phyloP scores from a whole-genome alignment of 2,329 filamentous ascomycete species.

The Aspergillus carbonarius region DNA sequence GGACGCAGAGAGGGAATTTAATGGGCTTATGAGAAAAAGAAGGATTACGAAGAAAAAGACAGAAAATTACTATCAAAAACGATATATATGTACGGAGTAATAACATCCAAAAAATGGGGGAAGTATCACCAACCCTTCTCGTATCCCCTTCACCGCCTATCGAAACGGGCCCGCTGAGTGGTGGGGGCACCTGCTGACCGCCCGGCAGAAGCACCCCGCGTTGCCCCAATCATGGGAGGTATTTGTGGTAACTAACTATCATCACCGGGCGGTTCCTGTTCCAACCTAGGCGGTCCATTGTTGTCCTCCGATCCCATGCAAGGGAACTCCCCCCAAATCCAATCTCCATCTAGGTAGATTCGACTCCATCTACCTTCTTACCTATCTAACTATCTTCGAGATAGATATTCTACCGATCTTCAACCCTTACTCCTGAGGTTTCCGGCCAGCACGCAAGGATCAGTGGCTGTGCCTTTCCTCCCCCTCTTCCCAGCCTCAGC shows the following conservation, averaged over 20 bases:
- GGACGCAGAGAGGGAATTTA: too few species aligned
- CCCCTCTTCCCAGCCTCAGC: constrained; percentile 5
- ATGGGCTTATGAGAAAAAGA: too few species aligned
- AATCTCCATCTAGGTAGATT: not conserved
- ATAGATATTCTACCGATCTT: not conserved
- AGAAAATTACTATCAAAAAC: too few species aligned
- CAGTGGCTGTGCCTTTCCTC: not conserved
- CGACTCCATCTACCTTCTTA: not conserved
- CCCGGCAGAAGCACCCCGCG: constrained; percentile 35
- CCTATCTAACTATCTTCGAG: not conserved
- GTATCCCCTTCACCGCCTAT: constrained; percentile 14
- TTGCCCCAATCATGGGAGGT: constrained; percentile 19
- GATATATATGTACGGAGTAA: too few species aligned
- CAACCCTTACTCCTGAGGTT: not conserved
- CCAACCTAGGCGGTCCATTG: constrained; percentile 8
- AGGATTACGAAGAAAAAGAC: too few species aligned
- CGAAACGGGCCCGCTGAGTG: not conserved
- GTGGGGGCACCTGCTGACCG: constrained; percentile 22
- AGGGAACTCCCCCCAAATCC: constrained; percentile 23
- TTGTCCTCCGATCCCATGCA: constrained; percentile 7
- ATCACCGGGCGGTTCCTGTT: constrained; percentile 2
- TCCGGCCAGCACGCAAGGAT: not conserved
- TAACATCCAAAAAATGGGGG: too few species aligned
- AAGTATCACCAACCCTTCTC: too few species aligned
- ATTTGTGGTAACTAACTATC: too few species aligned